Percentiles rank a stretch among this genome's conserved stretches.
Conservation (phyloP, 805 yeast species). For the Candida qinlingensis region DNA sequence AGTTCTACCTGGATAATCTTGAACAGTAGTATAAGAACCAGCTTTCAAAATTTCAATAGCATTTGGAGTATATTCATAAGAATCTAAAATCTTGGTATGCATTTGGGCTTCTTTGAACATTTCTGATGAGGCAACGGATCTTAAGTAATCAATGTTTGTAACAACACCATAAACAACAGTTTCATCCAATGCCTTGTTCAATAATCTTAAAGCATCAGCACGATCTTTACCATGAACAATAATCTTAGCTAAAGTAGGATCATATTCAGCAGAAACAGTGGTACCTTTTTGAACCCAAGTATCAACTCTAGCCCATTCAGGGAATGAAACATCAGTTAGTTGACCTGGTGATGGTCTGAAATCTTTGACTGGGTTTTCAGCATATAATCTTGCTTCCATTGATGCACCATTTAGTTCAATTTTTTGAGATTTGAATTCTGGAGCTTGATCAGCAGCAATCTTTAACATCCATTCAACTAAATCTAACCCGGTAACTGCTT, state of each 20-base stretch:
- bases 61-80: slow-evolving; percentile 70
- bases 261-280: slow-evolving; percentile 84
- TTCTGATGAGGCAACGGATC: slow-evolving; percentile 75
- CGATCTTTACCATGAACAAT: slow-evolving; percentile 92
- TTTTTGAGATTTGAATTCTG: slow-evolving; percentile 55
- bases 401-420: slow-evolving; percentile 76
- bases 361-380: slow-evolving; percentile 94
- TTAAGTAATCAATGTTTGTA: slow-evolving; percentile 84
- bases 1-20: slow-evolving; percentile 89
- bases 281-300: slow-evolving; percentile 93
- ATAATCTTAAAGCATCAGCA: slow-evolving; percentile 71
- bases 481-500: slow-evolving; percentile 90
- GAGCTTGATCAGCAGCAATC: slow-evolving; percentile 87
- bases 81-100: slow-evolving; percentile 82
- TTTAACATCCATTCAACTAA: slow-evolving; percentile 95
- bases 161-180: slow-evolving; percentile 86
- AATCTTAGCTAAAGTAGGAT: slow-evolving; percentile 93
- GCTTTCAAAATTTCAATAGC: slow-evolving; percentile 85
- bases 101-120: slow-evolving; percentile 84
- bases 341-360: slow-evolving; percentile 97
- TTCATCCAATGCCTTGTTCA: slow-evolving; percentile 77
- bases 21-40: slow-evolving; percentile 95
- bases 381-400: slow-evolving; percentile 95
- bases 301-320: slow-evolving; percentile 88
- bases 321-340: slow-evolving; percentile 78